phyloP scores from a whole-genome alignment of 2,329 filamentous ascomycete species.

The Aspergillus unguis region DNA sequence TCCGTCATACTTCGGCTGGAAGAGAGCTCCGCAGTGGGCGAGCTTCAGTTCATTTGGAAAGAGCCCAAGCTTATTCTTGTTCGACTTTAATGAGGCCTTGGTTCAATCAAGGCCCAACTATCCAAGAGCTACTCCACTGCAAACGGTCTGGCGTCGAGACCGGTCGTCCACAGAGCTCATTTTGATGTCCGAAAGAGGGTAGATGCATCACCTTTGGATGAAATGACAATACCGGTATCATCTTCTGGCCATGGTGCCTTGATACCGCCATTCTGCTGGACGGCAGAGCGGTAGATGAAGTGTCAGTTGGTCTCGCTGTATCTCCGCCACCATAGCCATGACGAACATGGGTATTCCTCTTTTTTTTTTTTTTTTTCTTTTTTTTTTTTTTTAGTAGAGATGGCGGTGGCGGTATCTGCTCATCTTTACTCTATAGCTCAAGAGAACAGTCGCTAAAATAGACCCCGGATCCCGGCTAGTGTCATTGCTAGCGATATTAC shows the following conservation, averaged over 20 bases:
- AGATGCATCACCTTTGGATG: slow-evolving; percentile 16
- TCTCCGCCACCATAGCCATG: neutral
- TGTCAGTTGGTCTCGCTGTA: too few species aligned
- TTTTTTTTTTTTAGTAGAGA: neutral
- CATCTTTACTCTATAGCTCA: slow-evolving; percentile 6
- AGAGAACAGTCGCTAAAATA: slow-evolving; percentile 20
- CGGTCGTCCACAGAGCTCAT: too few species aligned
- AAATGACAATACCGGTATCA: slow-evolving; percentile 1
- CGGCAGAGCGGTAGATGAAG: too few species aligned
- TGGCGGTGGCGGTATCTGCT: slow-evolving; percentile 3
- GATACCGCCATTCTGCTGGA: neutral
- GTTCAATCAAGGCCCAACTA: slow-evolving; percentile 16
- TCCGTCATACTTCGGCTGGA: slow-evolving; percentile 3
- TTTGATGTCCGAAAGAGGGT: slow-evolving; percentile 10
- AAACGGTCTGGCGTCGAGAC: slow-evolving; percentile 12
- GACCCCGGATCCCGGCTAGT: slow-evolving; percentile 22
- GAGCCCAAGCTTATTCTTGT: slow-evolving; percentile 3
- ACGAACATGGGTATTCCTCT: neutral
- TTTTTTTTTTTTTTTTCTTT: neutral
- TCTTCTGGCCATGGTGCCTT: neutral
- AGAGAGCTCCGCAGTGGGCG: neutral
- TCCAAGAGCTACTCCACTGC: slow-evolving; percentile 19
- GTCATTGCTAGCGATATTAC: slow-evolving; percentile 18
- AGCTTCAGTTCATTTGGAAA: neutral
- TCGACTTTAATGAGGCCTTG: slow-evolving; percentile 2